Percentiles rank a stretch among this genome's conserved stretches.
Evolutionary conservation across 2,329 filamentous ascomycete species (phyloP).

Genomic region (Huntiella abstrusa): DNA sequence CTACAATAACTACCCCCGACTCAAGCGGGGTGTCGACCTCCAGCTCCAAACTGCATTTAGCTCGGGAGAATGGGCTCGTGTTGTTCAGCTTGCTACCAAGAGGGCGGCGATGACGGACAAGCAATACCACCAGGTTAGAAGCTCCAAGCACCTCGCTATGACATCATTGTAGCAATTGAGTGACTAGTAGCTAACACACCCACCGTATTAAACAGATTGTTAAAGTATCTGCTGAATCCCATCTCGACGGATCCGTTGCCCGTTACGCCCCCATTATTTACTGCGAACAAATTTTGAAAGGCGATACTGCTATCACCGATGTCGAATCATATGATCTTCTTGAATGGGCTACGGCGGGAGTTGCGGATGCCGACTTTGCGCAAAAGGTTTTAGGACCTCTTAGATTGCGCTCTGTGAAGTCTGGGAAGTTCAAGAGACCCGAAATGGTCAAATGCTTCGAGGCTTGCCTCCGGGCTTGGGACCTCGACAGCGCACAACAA

Average conservation of each 20-base stretch:
- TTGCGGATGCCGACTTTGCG: slow-evolving; percentile 23
- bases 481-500: slow-evolving; percentile 20
- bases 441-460: slow-evolving; percentile 30
- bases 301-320: slow-evolving; percentile 28
- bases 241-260: slow-evolving; percentile 2
- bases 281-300: slow-evolving; percentile 18
- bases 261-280: slow-evolving; percentile 6
- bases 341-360: slow-evolving; percentile 31
- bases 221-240: slow-evolving; percentile 3
- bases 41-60: slow-evolving; percentile 36
- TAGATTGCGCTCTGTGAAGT: slow-evolving; percentile 20
- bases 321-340: slow-evolving; percentile 33
- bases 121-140: slow-evolving; percentile 33
- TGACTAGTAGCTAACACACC: neutral
- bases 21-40: slow-evolving; percentile 32
- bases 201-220: slow-evolving; percentile 2
- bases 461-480: slow-evolving; percentile 34
- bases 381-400: slow-evolving; percentile 30
- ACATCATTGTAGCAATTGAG: neutral
- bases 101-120: slow-evolving; percentile 28
- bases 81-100: slow-evolving; percentile 33
- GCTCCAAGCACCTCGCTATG: slow-evolving; percentile 1
- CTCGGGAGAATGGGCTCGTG: slow-evolving; percentile 33
- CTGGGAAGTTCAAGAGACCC: slow-evolving; percentile 34
- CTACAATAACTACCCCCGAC: slow-evolving; percentile 16